phyloP scores from a whole-genome alignment of 208 protist species.

The Trypanosoma congolense region DNA sequence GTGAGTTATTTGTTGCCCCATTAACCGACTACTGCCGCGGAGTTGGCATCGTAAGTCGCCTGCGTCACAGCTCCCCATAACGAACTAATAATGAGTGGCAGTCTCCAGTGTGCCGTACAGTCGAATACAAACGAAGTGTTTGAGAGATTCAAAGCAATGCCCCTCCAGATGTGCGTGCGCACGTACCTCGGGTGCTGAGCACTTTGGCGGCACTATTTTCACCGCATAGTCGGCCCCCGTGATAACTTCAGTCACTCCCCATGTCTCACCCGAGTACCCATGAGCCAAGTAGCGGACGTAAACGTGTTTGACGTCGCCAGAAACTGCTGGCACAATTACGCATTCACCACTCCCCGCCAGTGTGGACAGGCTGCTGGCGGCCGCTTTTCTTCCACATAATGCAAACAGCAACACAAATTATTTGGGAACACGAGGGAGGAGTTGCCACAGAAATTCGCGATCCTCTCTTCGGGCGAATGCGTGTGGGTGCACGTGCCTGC shows the following conservation, averaged over 20 bases:
- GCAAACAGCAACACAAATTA: no score
- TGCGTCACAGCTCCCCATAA: constrained; percentile 55
- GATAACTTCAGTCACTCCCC: constrained; percentile 14
- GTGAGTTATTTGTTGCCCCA: constrained; percentile 29
- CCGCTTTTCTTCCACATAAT: no score
- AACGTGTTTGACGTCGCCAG: constrained; percentile 26
- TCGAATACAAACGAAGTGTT: constrained; percentile 41
- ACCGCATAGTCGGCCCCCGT: constrained; percentile 19
- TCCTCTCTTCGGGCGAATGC: no score
- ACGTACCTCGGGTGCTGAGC: background rate
- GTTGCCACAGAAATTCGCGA: no score
- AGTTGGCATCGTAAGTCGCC: constrained; percentile 38
- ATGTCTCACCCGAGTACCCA: constrained; percentile 29
- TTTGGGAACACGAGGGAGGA: no score
- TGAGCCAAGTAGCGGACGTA: constrained; percentile 28
- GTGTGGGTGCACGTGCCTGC: no score
- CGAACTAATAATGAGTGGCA: constrained; percentile 26
- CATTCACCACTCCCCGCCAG: no score
- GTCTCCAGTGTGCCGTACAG: constrained; percentile 27
- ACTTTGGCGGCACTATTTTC: constrained; percentile 22
- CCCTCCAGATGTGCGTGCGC: constrained; percentile 31
- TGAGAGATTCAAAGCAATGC: constrained; percentile 25
- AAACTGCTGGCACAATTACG: constrained; percentile 13
- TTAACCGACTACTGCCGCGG: constrained; percentile 12
- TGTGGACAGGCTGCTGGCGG: no score